Conservation (phyloP, 345 rosid genomes). For the Stellera chamaejasme region DNA sequence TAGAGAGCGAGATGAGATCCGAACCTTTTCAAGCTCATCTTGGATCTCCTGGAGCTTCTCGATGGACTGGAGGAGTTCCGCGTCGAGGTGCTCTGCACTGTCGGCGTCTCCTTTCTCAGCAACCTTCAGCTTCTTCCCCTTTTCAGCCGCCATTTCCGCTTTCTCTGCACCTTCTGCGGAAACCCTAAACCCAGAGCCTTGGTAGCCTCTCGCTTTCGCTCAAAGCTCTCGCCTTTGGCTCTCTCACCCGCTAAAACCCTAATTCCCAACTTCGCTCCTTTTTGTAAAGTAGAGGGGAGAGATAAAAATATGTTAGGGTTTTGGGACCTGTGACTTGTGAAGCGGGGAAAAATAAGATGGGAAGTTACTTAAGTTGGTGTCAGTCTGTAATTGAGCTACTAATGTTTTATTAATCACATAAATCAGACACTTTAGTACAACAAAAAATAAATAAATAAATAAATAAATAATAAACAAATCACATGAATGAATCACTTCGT, state of each 20-base stretch:
- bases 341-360: too few species aligned
- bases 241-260: conserved; percentile 33
- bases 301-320: conserved; percentile 47
- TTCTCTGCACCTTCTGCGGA: not conserved
- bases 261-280: conserved; percentile 4
- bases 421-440: too few species aligned
- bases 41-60: conserved; percentile 97
- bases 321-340: conserved; percentile 30
- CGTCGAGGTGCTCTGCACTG: conserved; percentile 55
- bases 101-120: conserved; percentile 59
- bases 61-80: conserved; percentile 73
- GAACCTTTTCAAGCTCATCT: conserved; percentile 90
- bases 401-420: too few species aligned
- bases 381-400: too few species aligned
- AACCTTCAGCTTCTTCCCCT: conserved; percentile 74
- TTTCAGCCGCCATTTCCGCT: conserved; percentile 63
- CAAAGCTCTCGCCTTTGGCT: not conserved
- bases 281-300: conserved; percentile 10
- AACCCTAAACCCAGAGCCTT: conserved; percentile 16
- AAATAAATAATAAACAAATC: too few species aligned
- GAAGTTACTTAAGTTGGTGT: not conserved
- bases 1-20: not conserved
- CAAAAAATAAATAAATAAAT: too few species aligned
- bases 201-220: not conserved
- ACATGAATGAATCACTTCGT: too few species aligned